A percentile compares a stretch with the other conserved stretches of the same genome.
phyloP scores from a whole-genome alignment of 176 grass and related monocot genomes.

The Eleusine indica region DNA sequence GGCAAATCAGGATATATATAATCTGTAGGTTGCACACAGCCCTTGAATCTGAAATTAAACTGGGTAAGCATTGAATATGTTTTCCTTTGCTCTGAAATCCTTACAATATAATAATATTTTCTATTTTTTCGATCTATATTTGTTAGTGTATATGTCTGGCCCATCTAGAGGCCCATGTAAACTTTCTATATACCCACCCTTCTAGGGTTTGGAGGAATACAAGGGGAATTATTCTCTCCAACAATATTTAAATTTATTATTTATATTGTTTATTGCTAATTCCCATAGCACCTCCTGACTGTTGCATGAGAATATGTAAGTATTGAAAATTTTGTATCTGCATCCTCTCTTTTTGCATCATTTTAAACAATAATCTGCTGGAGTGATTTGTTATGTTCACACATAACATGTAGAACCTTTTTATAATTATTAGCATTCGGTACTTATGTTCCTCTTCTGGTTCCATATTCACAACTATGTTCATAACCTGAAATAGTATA shows the following conservation, averaged over 20 bases:
- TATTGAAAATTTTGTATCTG: background rate
- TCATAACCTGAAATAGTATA: slow-evolving; percentile 15
- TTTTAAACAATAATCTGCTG: background rate
- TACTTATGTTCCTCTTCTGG: slow-evolving; percentile 1
- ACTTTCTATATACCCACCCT: no score
- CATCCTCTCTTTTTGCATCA: slow-evolving; percentile 17
- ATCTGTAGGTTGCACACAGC: background rate
- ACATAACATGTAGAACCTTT: slow-evolving; percentile 4
- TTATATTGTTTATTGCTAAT: background rate
- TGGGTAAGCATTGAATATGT: background rate
- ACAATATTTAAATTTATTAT: background rate
- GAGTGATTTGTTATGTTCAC: slow-evolving; percentile 13
- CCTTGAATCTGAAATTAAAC: background rate
- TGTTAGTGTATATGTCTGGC: background rate
- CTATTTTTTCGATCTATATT: background rate
- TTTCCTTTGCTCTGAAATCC: background rate
- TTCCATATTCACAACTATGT: slow-evolving; percentile 27
- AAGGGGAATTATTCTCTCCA: no score
- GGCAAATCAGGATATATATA: background rate
- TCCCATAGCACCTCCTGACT: background rate
- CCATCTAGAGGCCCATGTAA: no score
- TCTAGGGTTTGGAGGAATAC: no score
- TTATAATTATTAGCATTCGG: background rate
- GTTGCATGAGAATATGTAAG: slow-evolving; percentile 24
- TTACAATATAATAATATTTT: slow-evolving; percentile 3